phyloP scores from a whole-genome alignment of 2,329 filamentous ascomycete species.

The Sporothrix curviconia region DNA sequence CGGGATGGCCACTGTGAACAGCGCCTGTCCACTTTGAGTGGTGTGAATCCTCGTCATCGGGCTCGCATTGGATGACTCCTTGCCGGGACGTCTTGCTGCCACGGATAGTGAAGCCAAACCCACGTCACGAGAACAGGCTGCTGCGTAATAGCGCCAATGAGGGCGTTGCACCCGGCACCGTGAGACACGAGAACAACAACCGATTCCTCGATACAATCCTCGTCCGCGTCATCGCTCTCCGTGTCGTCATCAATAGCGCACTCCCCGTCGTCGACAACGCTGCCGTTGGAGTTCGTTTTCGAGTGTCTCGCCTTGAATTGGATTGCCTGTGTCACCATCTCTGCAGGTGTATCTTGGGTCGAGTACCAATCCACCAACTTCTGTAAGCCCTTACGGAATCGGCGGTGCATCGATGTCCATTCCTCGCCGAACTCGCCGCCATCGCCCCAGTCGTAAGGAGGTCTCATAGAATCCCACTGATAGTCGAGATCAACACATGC shows the following conservation, averaged over 20 bases:
- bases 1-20: conserved; percentile 10
- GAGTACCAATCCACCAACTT: conserved; percentile 79
- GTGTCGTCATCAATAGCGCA: conserved; percentile 21
- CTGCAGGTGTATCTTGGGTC: conserved; percentile 43
- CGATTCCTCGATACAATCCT: conserved; percentile 60
- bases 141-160: conserved; percentile 86
- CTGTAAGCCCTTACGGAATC: conserved; percentile 74
- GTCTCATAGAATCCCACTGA: conserved; percentile 88
- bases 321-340: conserved; percentile 42
- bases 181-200: conserved; percentile 87
- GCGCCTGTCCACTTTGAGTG: conserved; percentile 9
- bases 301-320: conserved; percentile 18
- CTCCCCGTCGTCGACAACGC: conserved; percentile 27
- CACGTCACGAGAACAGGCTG: conserved; percentile 85
- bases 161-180: conserved; percentile 89
- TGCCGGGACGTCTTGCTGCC: conserved; percentile 58
- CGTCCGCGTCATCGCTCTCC: conserved; percentile 21
- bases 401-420: conserved; percentile 90
- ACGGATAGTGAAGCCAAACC: conserved; percentile 86
- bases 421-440: conserved; percentile 87
- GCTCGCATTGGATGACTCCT: conserved; percentile 23
- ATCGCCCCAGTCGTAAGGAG: conserved; percentile 73
- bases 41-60: conserved; percentile 15
- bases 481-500: conserved; percentile 83
- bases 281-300: background rate